phyloP scores from a whole-genome alignment of 306 rosid genomes.

The barrel medic (Medicago truncatula) region DNA sequence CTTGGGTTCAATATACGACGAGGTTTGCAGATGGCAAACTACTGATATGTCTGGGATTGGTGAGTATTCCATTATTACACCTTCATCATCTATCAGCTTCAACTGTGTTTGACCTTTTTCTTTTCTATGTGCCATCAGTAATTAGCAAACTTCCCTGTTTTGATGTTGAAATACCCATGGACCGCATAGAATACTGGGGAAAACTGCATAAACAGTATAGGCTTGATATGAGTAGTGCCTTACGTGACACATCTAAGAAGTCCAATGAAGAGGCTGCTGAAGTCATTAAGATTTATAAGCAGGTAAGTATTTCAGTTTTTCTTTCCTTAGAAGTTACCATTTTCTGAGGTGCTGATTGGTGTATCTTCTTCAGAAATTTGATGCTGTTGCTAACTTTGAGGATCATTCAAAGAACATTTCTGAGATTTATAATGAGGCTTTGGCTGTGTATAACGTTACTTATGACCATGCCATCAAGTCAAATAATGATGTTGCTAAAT shows the following conservation, averaged over 20 bases:
- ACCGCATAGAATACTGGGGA: slow-evolving; percentile 52
- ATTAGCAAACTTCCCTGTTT: slow-evolving; percentile 61
- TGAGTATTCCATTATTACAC: slow-evolving; percentile 21
- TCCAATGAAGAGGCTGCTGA: slow-evolving; percentile 48
- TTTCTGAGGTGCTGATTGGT: slow-evolving; percentile 22
- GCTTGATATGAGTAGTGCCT: slow-evolving; percentile 49
- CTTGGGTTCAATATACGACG: slow-evolving; percentile 70
- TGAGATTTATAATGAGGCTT: slow-evolving; percentile 62
- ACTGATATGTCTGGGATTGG: slow-evolving; percentile 49
- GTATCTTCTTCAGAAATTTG: slow-evolving; percentile 48
- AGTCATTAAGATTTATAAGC: slow-evolving; percentile 52
- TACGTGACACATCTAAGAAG: not conserved
- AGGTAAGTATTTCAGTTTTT: slow-evolving; percentile 44
- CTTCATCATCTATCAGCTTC: too few species aligned
- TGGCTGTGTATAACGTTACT: slow-evolving; percentile 59
- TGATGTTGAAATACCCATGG: slow-evolving; percentile 55
- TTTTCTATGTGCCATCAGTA: slow-evolving; percentile 47
- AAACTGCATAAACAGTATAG: slow-evolving; percentile 38
- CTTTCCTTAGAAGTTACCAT: slow-evolving; percentile 4
- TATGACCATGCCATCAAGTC: slow-evolving; percentile 50
- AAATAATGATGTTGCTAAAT: not conserved
- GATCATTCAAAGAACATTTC: slow-evolving; percentile 43
- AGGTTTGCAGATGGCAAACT: slow-evolving; percentile 48
- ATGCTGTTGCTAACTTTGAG: slow-evolving; percentile 55
- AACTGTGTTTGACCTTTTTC: slow-evolving; percentile 18